Conservation (phyloP, 192 early-diverging fungal species). For the Gonapodya sp. region DNA sequence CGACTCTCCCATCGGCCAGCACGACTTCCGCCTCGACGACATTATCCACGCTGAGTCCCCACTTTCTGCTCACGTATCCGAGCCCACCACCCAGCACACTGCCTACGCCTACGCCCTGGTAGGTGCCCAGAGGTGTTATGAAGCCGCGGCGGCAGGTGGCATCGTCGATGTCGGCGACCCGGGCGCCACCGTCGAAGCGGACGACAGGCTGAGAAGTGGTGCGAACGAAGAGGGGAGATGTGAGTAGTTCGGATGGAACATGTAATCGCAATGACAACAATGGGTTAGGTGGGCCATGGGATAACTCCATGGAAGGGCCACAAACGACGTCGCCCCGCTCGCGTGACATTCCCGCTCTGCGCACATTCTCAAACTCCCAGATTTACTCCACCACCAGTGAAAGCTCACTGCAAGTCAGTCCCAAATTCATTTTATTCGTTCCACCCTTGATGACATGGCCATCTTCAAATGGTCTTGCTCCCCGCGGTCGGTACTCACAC, state of each 20-base stretch:
- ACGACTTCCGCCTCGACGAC: slow-evolving; percentile 7
- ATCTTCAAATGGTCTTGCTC: background rate
- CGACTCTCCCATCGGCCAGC: background rate
- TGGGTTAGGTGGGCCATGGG: background rate
- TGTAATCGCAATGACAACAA: too few species aligned
- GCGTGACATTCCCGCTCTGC: too few species aligned
- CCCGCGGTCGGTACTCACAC: background rate
- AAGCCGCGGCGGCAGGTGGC: background rate
- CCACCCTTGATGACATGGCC: background rate
- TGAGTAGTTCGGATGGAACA: background rate
- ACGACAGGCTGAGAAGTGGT: background rate
- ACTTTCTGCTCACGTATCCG: background rate
- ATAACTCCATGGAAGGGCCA: too few species aligned
- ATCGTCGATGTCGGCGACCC: slow-evolving; percentile 9
- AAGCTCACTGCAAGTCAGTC: too few species aligned
- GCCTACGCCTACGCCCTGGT: slow-evolving; percentile 7
- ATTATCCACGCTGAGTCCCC: background rate
- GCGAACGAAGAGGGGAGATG: background rate
- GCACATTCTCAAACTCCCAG: too few species aligned
- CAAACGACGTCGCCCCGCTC: too few species aligned
- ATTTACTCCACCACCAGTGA: too few species aligned
- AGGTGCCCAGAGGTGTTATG: slow-evolving; percentile 1
- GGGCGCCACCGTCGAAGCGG: slow-evolving; percentile 3
- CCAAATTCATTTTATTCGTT: background rate
- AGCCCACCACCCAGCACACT: background rate